A percentile compares a stretch with the other conserved stretches of the same genome.
These are phyloP conservation scores for Actinomortierella ambigua DNA, from an alignment of 371 early-diverging fungal species.

Conservation along the genomic window DNA sequence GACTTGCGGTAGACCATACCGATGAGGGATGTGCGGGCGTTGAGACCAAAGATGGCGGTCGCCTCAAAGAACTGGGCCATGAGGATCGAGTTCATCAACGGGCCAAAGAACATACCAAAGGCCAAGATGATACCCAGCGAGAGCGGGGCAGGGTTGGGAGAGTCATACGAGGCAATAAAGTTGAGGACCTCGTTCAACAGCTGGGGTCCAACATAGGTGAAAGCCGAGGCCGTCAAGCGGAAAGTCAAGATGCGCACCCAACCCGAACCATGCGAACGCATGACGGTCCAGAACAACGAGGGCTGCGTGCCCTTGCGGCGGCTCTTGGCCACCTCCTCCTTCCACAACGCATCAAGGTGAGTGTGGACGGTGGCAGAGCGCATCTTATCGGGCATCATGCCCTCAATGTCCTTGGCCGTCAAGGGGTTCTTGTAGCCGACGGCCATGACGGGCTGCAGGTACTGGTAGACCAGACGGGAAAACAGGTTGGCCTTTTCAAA, in stretches of 20 bases:
- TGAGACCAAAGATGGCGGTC: conserved; percentile 49
- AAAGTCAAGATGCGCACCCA: conserved; percentile 28
- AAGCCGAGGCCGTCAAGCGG: conserved; percentile 27
- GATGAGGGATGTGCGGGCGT: conserved; percentile 52
- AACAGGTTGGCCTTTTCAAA: conserved; percentile 37
- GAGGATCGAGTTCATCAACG: conserved; percentile 30
- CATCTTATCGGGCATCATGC: conserved; percentile 27
- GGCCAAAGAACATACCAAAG: conserved; percentile 44
- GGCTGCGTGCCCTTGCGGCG: conserved; percentile 19
- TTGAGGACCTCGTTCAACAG: conserved; percentile 19
- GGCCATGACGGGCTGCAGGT: conserved; percentile 28
- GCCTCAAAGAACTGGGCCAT: conserved; percentile 44
- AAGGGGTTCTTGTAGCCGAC: conserved; percentile 24
- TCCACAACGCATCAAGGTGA: conserved; percentile 15
- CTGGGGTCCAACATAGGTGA: conserved; percentile 24
- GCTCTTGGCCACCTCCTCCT: conserved; percentile 15
- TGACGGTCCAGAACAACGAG: conserved; percentile 19
- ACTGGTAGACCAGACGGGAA: conserved; percentile 27
- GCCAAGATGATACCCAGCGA: conserved; percentile 38
- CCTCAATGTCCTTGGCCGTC: conserved; percentile 21
- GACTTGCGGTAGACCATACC: conserved; percentile 64
- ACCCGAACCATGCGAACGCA: conserved; percentile 11
- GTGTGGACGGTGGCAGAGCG: conserved; percentile 15
- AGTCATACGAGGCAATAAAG: conserved; percentile 27
- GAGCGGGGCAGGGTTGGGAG: conserved; percentile 19